Evolutionary conservation across 2,329 filamentous ascomycete species (phyloP).

Genomic region (Thelonectria discophora): DNA sequence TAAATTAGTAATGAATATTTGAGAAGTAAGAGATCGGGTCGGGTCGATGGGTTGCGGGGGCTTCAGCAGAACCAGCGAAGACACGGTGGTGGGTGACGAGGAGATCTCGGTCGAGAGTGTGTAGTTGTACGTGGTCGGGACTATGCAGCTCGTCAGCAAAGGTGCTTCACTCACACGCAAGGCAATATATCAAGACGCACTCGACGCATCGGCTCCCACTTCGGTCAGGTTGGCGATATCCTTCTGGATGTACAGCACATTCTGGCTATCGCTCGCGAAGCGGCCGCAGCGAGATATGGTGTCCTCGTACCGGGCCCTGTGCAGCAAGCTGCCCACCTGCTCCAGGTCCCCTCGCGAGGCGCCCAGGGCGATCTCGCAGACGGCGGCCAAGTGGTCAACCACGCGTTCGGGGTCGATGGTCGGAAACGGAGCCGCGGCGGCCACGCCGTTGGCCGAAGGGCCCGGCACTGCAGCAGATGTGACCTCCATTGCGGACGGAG

Average conservation of each 20-base stretch:
- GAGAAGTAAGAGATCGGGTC: conserved; percentile 80
- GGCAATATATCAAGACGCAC: conserved; percentile 46
- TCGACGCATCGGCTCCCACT: conserved; percentile 56
- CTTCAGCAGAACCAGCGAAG: conserved; percentile 90
- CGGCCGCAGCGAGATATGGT: conserved; percentile 87
- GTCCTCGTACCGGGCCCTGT: conserved; percentile 74
- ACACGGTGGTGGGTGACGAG: conserved; percentile 79
- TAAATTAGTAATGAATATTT: conserved; percentile 93
- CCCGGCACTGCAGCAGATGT: conserved; percentile 56
- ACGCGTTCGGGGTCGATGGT: conserved; percentile 73
- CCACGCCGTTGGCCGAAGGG: conserved; percentile 58
- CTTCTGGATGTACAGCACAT: conserved; percentile 91
- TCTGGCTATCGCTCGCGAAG: conserved; percentile 88
- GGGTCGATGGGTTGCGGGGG: conserved; percentile 88
- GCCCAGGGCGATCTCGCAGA: conserved; percentile 78
- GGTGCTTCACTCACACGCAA: neutral
- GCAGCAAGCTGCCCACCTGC: conserved; percentile 82
- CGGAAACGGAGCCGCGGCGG: conserved; percentile 56
- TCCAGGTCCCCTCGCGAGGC: conserved; percentile 82
- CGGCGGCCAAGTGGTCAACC: conserved; percentile 75
- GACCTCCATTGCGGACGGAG: conserved; percentile 60
- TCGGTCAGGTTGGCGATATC: conserved; percentile 68
- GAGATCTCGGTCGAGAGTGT: conserved; percentile 84
- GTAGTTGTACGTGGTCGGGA: conserved; percentile 72
- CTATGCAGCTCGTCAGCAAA: conserved; percentile 43